Evolutionary conservation across 164 flowering plant species (phyloP).

Genomic region (Euptelea pleiosperma): DNA sequence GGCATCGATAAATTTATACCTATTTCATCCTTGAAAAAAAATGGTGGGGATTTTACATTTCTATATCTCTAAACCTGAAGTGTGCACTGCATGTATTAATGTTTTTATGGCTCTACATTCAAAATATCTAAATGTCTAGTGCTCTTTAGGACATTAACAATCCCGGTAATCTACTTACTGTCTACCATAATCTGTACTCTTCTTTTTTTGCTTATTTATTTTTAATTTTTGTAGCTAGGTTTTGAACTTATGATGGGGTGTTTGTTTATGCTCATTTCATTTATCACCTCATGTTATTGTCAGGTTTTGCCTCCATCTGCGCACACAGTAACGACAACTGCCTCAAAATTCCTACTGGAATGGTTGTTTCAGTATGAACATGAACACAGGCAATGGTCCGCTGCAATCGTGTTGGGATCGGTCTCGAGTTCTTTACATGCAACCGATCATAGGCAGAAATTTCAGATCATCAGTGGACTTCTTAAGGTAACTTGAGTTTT

Average conservation of each 20-base stretch:
- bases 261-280: conserved; percentile 5
- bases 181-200: background rate
- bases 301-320: conserved; percentile 84
- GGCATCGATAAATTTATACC: too few relatives aligned
- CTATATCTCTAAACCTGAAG: too few relatives aligned
- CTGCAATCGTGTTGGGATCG: conserved; percentile 85
- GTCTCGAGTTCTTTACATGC: conserved; percentile 68
- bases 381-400: conserved; percentile 90
- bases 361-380: conserved; percentile 87
- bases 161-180: background rate
- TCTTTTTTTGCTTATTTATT: background rate
- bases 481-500: conserved; percentile 52
- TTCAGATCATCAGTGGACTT: conserved; percentile 58
- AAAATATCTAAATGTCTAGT: too few relatives aligned
- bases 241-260: conserved; percentile 5
- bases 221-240: conserved; percentile 1
- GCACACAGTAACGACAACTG: conserved; percentile 60
- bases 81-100: too few relatives aligned
- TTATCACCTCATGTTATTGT: conserved; percentile 14
- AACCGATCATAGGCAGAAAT: conserved; percentile 75
- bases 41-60: too few relatives aligned
- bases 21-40: too few relatives aligned
- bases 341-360: conserved; percentile 61
- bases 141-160: background rate
- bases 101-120: background rate